phyloP scores from a whole-genome alignment of 2,329 filamentous ascomycete genomes.

The Ophiocordyceps camponoti-rufipedis region DNA sequence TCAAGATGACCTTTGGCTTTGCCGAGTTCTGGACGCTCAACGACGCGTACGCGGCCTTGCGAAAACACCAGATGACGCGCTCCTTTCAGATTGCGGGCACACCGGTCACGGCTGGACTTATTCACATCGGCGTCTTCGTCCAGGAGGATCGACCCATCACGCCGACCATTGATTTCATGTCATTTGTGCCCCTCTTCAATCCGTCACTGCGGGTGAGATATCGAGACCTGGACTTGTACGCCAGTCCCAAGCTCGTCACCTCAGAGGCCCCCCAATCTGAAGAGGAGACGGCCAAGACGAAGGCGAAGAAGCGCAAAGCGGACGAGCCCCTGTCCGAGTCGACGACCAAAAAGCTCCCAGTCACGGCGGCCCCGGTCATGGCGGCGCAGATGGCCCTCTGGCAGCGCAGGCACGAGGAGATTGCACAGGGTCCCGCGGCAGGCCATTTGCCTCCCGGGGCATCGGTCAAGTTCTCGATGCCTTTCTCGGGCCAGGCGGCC shows the following conservation, averaged over 20 bases:
- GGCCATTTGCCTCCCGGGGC: not conserved
- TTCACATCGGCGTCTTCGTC: slow-evolving; percentile 72
- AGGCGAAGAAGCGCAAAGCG: slow-evolving; percentile 35
- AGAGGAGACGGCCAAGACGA: slow-evolving; percentile 13
- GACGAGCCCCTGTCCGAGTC: slow-evolving; percentile 16
- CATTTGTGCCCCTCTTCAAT: slow-evolving; percentile 55
- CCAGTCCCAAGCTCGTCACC: slow-evolving; percentile 44
- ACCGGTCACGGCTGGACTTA: slow-evolving; percentile 52
- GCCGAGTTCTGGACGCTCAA: slow-evolving; percentile 63
- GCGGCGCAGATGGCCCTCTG: slow-evolving; percentile 24
- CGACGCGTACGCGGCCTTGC: slow-evolving; percentile 57
- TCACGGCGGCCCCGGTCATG: slow-evolving; percentile 22
- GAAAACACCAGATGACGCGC: slow-evolving; percentile 51
- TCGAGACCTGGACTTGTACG: slow-evolving; percentile 59
- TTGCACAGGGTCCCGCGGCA: slow-evolving; percentile 4
- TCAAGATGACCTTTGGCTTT: slow-evolving; percentile 69
- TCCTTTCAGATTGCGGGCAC: slow-evolving; percentile 64
- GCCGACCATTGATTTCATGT: slow-evolving; percentile 39
- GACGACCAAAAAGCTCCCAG: slow-evolving; percentile 17
- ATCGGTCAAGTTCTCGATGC: slow-evolving; percentile 15
- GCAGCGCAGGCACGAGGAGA: slow-evolving; percentile 24
- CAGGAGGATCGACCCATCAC: slow-evolving; percentile 44
- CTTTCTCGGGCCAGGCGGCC: slow-evolving; percentile 5
- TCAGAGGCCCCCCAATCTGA: slow-evolving; percentile 21
- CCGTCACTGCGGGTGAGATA: slow-evolving; percentile 51